Evolutionary conservation across 1,139 yeast species (phyloP).

Genomic region (Yamadazyma oceani): DNA sequence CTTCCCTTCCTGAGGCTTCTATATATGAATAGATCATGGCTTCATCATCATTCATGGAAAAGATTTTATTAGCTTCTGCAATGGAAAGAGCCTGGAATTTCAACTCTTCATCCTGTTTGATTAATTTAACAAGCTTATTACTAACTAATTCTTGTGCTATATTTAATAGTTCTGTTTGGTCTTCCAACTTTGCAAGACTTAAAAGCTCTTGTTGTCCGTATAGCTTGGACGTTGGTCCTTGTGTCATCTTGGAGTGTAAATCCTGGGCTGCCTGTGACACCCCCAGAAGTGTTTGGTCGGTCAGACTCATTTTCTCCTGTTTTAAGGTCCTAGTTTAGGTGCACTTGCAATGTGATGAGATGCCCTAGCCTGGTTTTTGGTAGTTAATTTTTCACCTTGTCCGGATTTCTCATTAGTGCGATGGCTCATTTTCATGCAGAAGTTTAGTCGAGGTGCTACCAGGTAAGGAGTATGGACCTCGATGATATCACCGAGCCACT

Average conservation of each 20-base stretch:
- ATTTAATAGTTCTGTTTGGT: conserved; percentile 50
- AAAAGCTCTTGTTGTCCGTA: conserved; percentile 64
- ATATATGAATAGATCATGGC: conserved; percentile 88
- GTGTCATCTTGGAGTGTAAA: conserved; percentile 61
- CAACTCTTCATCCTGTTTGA: conserved; percentile 62
- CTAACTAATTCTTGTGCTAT: conserved; percentile 68
- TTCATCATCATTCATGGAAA: conserved; percentile 82
- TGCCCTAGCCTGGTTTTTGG: too few species aligned
- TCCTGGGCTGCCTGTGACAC: conserved; percentile 51
- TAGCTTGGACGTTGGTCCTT: conserved; percentile 39
- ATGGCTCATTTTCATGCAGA: too few species aligned
- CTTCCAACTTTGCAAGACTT: conserved; percentile 34
- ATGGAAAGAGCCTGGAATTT: conserved; percentile 71
- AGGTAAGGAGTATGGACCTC: too few species aligned
- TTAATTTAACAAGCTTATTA: conserved; percentile 64
- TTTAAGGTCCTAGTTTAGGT: too few species aligned
- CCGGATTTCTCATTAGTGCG: too few species aligned
- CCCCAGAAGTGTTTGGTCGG: background rate
- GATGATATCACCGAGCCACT: too few species aligned
- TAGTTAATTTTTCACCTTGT: too few species aligned
- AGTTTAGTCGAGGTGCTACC: too few species aligned
- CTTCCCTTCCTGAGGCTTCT: conserved; percentile 92
- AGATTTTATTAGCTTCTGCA: conserved; percentile 68
- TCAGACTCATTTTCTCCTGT: background rate
- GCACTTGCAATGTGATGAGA: too few species aligned